Base-by-base conservation (phyloP, 2,329 filamentous ascomycete species). In the Clathrospora elynae region DNA sequence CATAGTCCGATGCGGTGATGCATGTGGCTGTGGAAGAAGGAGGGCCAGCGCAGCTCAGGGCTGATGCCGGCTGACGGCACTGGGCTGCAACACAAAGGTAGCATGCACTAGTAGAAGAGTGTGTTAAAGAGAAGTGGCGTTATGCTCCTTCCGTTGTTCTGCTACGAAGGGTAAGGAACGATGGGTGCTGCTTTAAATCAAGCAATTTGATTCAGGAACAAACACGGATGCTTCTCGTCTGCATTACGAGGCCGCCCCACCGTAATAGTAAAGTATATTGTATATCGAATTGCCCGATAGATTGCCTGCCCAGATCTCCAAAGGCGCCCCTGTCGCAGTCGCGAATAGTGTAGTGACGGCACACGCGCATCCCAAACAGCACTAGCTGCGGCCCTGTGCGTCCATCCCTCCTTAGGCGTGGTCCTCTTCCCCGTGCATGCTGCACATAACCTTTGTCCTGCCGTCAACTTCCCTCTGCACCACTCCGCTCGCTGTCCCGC, bases 361-460 rank as follows among this genome's bases (percentile, higher is more conserved):
- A 36, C 42, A 37, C 37, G 31, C 36, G 20, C 42, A 28, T 48
- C 48, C 48, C 44, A 42, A 54, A 41, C 13, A 30, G 44, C 39
- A 20, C 32, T 51, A 51, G 51, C 38, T 20, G 42, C 28, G 28
- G 46, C 46, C 35, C 47, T 51, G 51, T 52, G 51, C 51, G 48
- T 35, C 29, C 33, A 51, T 46, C 48, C 49, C 51, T 51, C 51
- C 35, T 53, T 42, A 36, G 47, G 30, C 18, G 35, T 42, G 41
- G 44, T 45, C 36, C 41, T 41, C 43, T 46, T 35, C 34, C 35
- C 44, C 48, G 42, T 49, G 35, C 32, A 46, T 36, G 23, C 17
- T 28, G 16, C 32, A 38, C 44, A 48, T 24, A 28, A 39, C 46
- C 36, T 42, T 36, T 19, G 12, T 20, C 31, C 28, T 29, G 28